These are phyloP conservation scores for Cercospora sp. DNA, from an alignment of 2,329 filamentous ascomycete species.

Conservation along the genomic window DNA sequence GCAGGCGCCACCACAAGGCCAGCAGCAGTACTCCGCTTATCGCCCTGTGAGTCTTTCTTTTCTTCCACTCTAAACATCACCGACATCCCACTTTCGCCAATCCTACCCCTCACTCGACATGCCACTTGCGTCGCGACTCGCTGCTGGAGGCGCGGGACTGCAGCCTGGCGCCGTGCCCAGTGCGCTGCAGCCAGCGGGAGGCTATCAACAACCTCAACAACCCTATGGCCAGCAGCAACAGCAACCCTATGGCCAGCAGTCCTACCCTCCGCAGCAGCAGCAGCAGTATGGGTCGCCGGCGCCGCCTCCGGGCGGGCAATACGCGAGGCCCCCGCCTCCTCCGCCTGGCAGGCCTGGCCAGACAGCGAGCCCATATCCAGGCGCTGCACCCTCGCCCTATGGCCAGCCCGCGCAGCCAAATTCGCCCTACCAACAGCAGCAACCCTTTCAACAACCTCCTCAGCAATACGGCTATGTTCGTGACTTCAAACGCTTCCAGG, in stretches of 20 bases:
- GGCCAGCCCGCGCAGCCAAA: conserved; percentile 25
- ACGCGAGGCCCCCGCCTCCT: conserved; percentile 45
- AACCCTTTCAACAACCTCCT: conserved; percentile 31
- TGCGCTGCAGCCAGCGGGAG: conserved; percentile 43
- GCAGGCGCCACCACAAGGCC: conserved; percentile 23
- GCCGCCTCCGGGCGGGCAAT: conserved; percentile 34
- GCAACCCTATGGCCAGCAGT: conserved; percentile 23
- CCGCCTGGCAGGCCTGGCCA: conserved; percentile 29
- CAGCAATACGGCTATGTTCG: conserved; percentile 39
- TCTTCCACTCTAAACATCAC: conserved; percentile 13
- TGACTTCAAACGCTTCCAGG: conserved; percentile 22
- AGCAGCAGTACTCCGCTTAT: conserved; percentile 55
- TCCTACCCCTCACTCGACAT: conserved; percentile 24
- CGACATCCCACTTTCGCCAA: conserved; percentile 14
- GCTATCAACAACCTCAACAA: conserved; percentile 27
- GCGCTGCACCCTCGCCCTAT: conserved; percentile 31
- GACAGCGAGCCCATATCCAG: conserved; percentile 29
- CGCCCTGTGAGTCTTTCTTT: conserved; percentile 31
- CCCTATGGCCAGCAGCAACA: conserved; percentile 18
- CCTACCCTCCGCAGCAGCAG: conserved; percentile 13
- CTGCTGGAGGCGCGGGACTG: conserved; percentile 28
- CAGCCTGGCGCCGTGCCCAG: conserved; percentile 42
- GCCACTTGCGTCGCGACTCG: conserved; percentile 36
- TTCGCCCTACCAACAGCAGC: conserved; percentile 31
- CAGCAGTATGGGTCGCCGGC: conserved; percentile 40